A percentile compares a stretch with the other conserved stretches of the same genome.
Evolutionary conservation across 2,329 filamentous ascomycete species (phyloP).

Genomic region (Coleophoma crateriformis): DNA sequence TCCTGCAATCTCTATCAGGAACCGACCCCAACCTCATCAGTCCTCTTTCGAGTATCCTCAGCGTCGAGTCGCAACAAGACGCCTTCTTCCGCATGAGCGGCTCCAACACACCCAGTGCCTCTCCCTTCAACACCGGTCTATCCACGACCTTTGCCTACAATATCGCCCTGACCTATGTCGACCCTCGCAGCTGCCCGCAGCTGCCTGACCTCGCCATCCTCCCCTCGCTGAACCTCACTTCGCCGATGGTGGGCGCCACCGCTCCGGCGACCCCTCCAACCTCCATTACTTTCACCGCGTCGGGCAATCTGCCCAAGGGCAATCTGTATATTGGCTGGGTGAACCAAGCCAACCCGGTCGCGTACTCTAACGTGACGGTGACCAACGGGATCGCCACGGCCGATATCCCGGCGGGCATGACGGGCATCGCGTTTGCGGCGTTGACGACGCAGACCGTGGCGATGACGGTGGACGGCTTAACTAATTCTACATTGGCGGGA

Average conservation of each 20-base stretch:
- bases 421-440: slow-evolving; percentile 4
- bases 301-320: background rate
- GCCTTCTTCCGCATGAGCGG: slow-evolving; percentile 5
- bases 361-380: slow-evolving; percentile 3
- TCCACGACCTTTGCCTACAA: slow-evolving; percentile 4
- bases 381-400: slow-evolving; percentile 2
- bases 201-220: background rate
- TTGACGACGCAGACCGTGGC: slow-evolving; percentile 4
- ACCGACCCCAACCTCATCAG: slow-evolving; percentile 1
- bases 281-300: slow-evolving; percentile 3
- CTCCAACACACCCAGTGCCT: slow-evolving; percentile 3
- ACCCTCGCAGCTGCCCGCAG: slow-evolving; percentile 3
- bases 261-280: slow-evolving; percentile 2
- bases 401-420: slow-evolving; percentile 1
- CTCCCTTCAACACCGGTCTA: slow-evolving; percentile 3
- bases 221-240: slow-evolving; percentile 4
- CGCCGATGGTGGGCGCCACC: slow-evolving; percentile 1
- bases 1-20: background rate
- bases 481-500: slow-evolving; percentile 6
- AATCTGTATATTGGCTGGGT: slow-evolving; percentile 4
- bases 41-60: slow-evolving; percentile 1
- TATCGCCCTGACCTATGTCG: slow-evolving; percentile 2
- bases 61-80: slow-evolving; percentile 3
- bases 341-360: background rate
- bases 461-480: slow-evolving; percentile 3